Conservation (phyloP, 345 rosid genomes). For the Eucalyptus curtisii region DNA sequence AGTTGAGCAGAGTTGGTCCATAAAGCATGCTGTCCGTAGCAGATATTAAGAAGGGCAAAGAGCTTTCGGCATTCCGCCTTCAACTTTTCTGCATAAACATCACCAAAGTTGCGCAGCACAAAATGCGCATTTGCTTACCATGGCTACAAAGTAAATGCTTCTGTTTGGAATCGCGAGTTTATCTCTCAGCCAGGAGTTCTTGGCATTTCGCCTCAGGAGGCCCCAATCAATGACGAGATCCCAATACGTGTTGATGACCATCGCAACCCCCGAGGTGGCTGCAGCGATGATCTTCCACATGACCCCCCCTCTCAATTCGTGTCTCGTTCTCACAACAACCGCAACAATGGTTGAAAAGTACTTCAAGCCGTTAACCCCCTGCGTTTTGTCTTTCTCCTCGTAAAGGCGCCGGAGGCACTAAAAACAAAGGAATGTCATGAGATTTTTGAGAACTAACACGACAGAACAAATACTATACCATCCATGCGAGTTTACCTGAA, state of each 20-base stretch:
- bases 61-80: not conserved
- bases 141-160: slow-evolving; percentile 58
- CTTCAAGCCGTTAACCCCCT: slow-evolving; percentile 38
- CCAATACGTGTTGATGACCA: slow-evolving; percentile 48
- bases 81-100: not conserved
- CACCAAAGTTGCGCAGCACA: not conserved
- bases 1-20: not conserved
- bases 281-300: slow-evolving; percentile 38
- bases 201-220: slow-evolving; percentile 44
- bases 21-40: not conserved
- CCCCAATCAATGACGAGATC: slow-evolving; percentile 79
- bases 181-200: slow-evolving; percentile 76
- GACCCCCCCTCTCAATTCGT: slow-evolving; percentile 9
- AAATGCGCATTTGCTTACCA: slow-evolving; percentile 21
- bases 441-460: not conserved
- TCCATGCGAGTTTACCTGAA: slow-evolving; percentile 30
- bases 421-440: not conserved
- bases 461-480: not conserved
- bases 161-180: slow-evolving; percentile 41
- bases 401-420: slow-evolving; percentile 55
- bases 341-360: slow-evolving; percentile 56
- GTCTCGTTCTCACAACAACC: slow-evolving; percentile 30
- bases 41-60: not conserved
- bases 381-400: slow-evolving; percentile 37
- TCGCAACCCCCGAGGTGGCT: slow-evolving; percentile 39